phyloP scores from a whole-genome alignment of 2,329 filamentous ascomycete species.

The Penicillium frequentans region DNA sequence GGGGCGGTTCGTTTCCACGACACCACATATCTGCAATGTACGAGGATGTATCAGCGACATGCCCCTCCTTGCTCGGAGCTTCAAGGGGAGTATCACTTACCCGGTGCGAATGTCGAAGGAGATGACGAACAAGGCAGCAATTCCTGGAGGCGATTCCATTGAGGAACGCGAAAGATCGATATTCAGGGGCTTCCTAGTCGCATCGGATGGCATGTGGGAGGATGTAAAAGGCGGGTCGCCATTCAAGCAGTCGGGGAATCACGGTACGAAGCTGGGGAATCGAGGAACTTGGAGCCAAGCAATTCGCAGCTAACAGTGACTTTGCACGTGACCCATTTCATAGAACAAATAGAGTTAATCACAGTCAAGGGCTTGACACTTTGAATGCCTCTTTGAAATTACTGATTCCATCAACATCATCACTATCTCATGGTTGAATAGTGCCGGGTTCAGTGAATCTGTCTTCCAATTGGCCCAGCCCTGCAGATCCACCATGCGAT shows the following conservation, averaged over 20 bases:
- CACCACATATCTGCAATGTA: constrained; percentile 66
- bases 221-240: constrained; percentile 5
- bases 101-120: constrained; percentile 90
- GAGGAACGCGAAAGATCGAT: constrained; percentile 35
- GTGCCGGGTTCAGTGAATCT: neutral
- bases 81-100: constrained; percentile 47
- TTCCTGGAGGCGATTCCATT: constrained; percentile 45
- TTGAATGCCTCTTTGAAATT: neutral
- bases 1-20: constrained; percentile 77
- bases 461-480: constrained; percentile 6
- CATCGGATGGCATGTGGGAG: constrained; percentile 29
- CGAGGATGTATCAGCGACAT: constrained; percentile 12
- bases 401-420: neutral
- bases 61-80: constrained; percentile 7
- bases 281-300: constrained; percentile 6
- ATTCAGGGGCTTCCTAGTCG: constrained; percentile 31
- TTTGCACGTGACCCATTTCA: too few species aligned
- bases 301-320: neutral
- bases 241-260: constrained; percentile 23
- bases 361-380: neutral
- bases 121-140: constrained; percentile 83
- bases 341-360: neutral
- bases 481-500: constrained; percentile 8
- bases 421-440: neutral
- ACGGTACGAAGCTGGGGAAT: constrained; percentile 17